Percentiles rank a stretch among this genome's conserved stretches.
These are phyloP conservation scores for Bruguiera hainesii DNA, from an alignment of 441 rosid genomes.

Conservation along the genomic window DNA sequence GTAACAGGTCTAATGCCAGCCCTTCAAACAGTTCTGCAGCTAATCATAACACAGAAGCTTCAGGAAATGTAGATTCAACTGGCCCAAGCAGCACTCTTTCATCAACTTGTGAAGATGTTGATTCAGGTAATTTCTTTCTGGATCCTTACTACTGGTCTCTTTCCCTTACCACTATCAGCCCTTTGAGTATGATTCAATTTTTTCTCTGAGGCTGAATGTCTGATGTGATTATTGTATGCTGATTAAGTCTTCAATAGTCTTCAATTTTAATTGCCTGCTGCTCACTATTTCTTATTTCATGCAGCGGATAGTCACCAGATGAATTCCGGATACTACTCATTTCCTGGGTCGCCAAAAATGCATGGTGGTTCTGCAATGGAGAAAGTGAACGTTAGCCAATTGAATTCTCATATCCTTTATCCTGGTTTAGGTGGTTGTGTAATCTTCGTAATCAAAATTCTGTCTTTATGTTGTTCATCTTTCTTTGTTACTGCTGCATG, in stretches of 20 bases:
- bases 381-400: slow-evolving; percentile 30
- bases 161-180: background rate
- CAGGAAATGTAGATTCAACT: slow-evolving; percentile 64
- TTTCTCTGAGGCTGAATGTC: background rate
- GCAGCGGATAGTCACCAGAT: slow-evolving; percentile 74
- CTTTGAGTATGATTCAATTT: background rate
- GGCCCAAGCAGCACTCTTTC: slow-evolving; percentile 79
- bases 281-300: slow-evolving; percentile 31
- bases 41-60: slow-evolving; percentile 37
- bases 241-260: slow-evolving; percentile 13
- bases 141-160: background rate
- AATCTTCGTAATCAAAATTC: slow-evolving; percentile 1
- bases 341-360: slow-evolving; percentile 35
- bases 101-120: slow-evolving; percentile 76
- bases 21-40: slow-evolving; percentile 44
- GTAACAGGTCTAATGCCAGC: slow-evolving; percentile 59
- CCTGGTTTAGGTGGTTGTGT: slow-evolving; percentile 34
- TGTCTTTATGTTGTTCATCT: background rate
- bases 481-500: background rate
- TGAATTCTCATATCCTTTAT: slow-evolving; percentile 26
- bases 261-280: slow-evolving; percentile 20
- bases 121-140: slow-evolving; percentile 57
- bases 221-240: slow-evolving; percentile 11
- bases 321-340: slow-evolving; percentile 35
- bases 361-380: slow-evolving; percentile 31